Percentiles rank a stretch among this genome's conserved stretches.
Conservation (phyloP, 257 asterid species). For the Nicotiana noctiflora region DNA sequence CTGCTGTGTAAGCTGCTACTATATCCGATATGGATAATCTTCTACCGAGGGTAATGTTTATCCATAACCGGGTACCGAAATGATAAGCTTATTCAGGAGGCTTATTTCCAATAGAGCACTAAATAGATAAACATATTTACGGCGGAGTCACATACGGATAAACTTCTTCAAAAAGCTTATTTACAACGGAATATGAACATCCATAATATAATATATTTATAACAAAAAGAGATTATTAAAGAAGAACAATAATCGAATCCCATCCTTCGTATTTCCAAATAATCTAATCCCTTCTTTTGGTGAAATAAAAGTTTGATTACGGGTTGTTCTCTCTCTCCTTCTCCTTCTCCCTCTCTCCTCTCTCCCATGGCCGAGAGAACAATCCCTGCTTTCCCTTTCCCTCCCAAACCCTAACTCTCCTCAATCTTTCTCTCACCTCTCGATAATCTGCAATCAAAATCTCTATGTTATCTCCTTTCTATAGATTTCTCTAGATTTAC, state of each 20-base stretch:
- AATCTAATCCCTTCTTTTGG: background rate
- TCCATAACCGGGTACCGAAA: too few relatives aligned
- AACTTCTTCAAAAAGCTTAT: too few relatives aligned
- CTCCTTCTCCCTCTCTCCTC: conserved; percentile 3
- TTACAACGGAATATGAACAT: too few relatives aligned
- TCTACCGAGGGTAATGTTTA: too few relatives aligned
- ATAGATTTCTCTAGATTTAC: background rate
- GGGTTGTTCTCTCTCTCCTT: background rate
- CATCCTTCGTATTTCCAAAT: background rate
- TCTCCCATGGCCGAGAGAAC: conserved; percentile 32
- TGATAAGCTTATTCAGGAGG: too few relatives aligned
- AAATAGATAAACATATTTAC: too few relatives aligned
- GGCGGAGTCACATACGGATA: too few relatives aligned
- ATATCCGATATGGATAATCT: too few relatives aligned
- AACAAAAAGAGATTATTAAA: background rate
- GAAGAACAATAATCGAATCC: background rate
- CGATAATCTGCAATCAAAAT: background rate
- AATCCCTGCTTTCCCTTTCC: background rate
- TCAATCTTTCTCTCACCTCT: background rate
- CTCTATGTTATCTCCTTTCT: background rate
- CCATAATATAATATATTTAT: too few relatives aligned
- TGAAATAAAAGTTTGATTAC: background rate
- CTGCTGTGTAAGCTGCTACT: too few relatives aligned
- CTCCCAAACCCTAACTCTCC: conserved; percentile 13
- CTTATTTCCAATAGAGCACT: too few relatives aligned